These are phyloP conservation scores for Suillus occidentalis DNA, from an alignment of 768 basidiomycete genomes.

Conservation along the genomic window DNA sequence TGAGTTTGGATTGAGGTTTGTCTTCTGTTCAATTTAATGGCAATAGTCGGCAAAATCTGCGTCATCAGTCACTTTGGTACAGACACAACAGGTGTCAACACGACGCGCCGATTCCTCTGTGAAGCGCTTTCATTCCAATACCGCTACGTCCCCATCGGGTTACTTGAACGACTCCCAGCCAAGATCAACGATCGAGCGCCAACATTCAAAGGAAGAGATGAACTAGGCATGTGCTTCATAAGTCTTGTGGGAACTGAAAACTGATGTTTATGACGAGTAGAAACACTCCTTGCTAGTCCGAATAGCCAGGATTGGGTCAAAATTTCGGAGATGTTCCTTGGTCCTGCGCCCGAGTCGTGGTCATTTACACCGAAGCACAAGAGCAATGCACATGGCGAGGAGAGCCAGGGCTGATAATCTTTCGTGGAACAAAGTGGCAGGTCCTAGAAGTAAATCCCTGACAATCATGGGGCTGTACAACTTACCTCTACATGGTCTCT, in stretches of 20 bases:
- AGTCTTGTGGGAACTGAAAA: not conserved
- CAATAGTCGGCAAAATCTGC: slow-evolving; percentile 3
- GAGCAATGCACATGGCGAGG: slow-evolving; percentile 74
- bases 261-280: slow-evolving; percentile 37
- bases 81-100: slow-evolving; percentile 87
- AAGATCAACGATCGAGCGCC: slow-evolving; percentile 91
- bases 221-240: slow-evolving; percentile 63
- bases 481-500: not conserved
- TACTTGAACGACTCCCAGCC: slow-evolving; percentile 79
- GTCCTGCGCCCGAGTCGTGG: slow-evolving; percentile 81
- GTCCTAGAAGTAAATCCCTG: not conserved
- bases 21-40: not conserved
- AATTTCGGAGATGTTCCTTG: slow-evolving; percentile 94
- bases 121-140: slow-evolving; percentile 96
- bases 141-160: slow-evolving; percentile 92
- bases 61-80: slow-evolving; percentile 72
- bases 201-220: slow-evolving; percentile 82
- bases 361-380: slow-evolving; percentile 92
- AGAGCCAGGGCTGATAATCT: slow-evolving; percentile 54
- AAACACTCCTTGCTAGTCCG: slow-evolving; percentile 79
- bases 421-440: not conserved
- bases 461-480: not conserved
- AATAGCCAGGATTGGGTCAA: slow-evolving; percentile 88
- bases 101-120: slow-evolving; percentile 89
- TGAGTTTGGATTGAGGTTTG: slow-evolving; percentile 77